A percentile compares a stretch with the other conserved stretches of the same genome.
These are phyloP conservation scores for Globisporangium rhizosaccharum DNA, from an alignment of 352 stramenopile genomes.

Conservation along the genomic window DNA sequence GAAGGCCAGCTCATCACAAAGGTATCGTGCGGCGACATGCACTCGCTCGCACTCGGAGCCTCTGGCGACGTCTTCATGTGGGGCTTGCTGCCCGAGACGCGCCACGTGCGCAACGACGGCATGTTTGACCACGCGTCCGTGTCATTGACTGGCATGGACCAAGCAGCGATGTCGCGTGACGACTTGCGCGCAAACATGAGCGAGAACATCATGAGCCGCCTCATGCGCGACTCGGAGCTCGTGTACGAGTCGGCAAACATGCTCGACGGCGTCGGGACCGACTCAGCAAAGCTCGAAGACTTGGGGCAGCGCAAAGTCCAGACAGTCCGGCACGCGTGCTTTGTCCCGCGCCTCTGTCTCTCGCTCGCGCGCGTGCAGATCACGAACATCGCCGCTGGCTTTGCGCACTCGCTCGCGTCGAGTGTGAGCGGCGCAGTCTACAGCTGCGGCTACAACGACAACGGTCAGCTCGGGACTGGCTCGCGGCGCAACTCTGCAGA, in stretches of 20 bases:
- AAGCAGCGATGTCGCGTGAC: slow-evolving; percentile 16
- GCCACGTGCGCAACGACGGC: slow-evolving; percentile 35
- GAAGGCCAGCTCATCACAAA: slow-evolving; percentile 60
- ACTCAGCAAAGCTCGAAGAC: slow-evolving; percentile 16
- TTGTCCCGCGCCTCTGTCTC: slow-evolving; percentile 33
- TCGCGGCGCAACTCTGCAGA: slow-evolving; percentile 59
- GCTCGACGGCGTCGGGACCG: slow-evolving; percentile 19
- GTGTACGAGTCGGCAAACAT: slow-evolving; percentile 45
- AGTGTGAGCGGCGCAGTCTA: slow-evolving; percentile 48
- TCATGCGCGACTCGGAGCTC: slow-evolving; percentile 61
- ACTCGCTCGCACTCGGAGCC: slow-evolving; percentile 57
- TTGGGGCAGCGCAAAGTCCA: slow-evolving; percentile 37
- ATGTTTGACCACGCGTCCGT: slow-evolving; percentile 50
- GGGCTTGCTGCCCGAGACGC: slow-evolving; percentile 58
- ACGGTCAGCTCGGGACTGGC: slow-evolving; percentile 63
- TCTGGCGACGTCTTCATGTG: slow-evolving; percentile 72
- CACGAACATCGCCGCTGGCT: slow-evolving; percentile 50
- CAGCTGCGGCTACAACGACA: slow-evolving; percentile 84
- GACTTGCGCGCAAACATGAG: slow-evolving; percentile 26
- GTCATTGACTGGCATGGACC: slow-evolving; percentile 45
- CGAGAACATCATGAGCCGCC: slow-evolving; percentile 50
- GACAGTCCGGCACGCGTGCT: slow-evolving; percentile 49
- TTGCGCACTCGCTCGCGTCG: slow-evolving; percentile 65
- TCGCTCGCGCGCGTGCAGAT: slow-evolving; percentile 46
- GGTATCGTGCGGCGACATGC: slow-evolving; percentile 69